Conservation (phyloP, 2,329 filamentous ascomycete genomes). For the Ophiostoma fasciatum region DNA sequence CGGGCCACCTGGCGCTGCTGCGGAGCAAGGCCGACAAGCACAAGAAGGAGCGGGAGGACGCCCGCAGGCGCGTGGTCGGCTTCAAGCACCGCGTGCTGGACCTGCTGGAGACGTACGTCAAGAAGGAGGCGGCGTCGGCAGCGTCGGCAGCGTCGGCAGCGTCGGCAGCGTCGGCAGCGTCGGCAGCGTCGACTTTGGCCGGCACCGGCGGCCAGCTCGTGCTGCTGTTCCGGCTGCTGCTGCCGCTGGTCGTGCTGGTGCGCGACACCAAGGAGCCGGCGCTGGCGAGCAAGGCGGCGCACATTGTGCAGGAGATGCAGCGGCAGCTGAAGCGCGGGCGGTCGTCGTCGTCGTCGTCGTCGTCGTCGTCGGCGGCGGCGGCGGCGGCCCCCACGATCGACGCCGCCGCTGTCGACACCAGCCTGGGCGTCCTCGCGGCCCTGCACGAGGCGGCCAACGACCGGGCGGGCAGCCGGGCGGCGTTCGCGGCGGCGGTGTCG, state of each 20-base stretch:
- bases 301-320: slow-evolving; percentile 58
- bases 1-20: slow-evolving; percentile 65
- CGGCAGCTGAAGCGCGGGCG: slow-evolving; percentile 47
- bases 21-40: slow-evolving; percentile 52
- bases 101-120: slow-evolving; percentile 70
- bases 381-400: slow-evolving; percentile 17
- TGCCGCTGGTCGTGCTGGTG: slow-evolving; percentile 63
- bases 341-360: not conserved
- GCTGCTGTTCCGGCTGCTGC: slow-evolving; percentile 52
- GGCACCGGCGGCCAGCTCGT: not conserved
- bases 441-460: slow-evolving; percentile 58
- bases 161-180: slow-evolving; percentile 47
- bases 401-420: slow-evolving; percentile 18
- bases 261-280: slow-evolving; percentile 65
- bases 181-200: slow-evolving; percentile 11
- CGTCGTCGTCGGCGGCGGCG: slow-evolving; percentile 26
- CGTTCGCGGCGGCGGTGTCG: slow-evolving; percentile 62
- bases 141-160: slow-evolving; percentile 28
- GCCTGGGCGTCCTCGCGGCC: slow-evolving; percentile 43
- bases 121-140: slow-evolving; percentile 54
- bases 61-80: slow-evolving; percentile 76
- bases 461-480: slow-evolving; percentile 39
- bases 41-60: slow-evolving; percentile 75
- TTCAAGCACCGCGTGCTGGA: slow-evolving; percentile 94
- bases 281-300: slow-evolving; percentile 56